phyloP scores from a whole-genome alignment of 352 stramenopile species.

The Globisporangium perplexum region DNA sequence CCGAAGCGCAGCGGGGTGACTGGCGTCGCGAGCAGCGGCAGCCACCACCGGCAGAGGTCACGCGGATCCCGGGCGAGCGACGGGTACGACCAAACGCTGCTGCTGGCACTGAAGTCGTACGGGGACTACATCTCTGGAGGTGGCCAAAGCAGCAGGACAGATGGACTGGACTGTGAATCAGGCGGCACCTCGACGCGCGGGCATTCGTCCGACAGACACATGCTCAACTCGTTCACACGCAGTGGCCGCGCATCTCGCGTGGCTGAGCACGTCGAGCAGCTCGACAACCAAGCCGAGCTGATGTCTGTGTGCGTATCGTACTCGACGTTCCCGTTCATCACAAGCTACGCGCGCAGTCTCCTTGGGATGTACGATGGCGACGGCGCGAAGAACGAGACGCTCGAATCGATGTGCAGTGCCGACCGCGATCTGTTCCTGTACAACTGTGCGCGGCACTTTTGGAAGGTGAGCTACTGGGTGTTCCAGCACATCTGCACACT shows the following conservation, averaged over 20 bases:
- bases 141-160: slow-evolving; percentile 13
- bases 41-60: slow-evolving; percentile 17
- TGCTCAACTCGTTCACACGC: slow-evolving; percentile 69
- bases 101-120: slow-evolving; percentile 63
- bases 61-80: slow-evolving; percentile 21
- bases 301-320: slow-evolving; percentile 75
- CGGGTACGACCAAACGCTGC: slow-evolving; percentile 53
- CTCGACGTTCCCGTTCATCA: slow-evolving; percentile 83
- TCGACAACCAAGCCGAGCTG: slow-evolving; percentile 62
- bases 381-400: slow-evolving; percentile 47
- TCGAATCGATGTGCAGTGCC: slow-evolving; percentile 42
- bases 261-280: slow-evolving; percentile 59
- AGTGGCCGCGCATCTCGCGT: slow-evolving; percentile 48
- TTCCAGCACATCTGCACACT: slow-evolving; percentile 82
- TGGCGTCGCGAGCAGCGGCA: slow-evolving; percentile 18
- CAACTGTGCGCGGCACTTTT: slow-evolving; percentile 63
- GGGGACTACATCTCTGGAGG: slow-evolving; percentile 60
- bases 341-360: slow-evolving; percentile 73
- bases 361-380: slow-evolving; percentile 67
- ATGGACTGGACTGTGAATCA: slow-evolving; percentile 22
- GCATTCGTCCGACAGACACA: slow-evolving; percentile 25
- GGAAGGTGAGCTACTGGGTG: slow-evolving; percentile 73
- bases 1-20: slow-evolving; percentile 35
- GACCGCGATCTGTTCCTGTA: slow-evolving; percentile 64
- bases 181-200: slow-evolving; percentile 12